phyloP scores from a whole-genome alignment of 768 basidiomycete genomes.

The Baorangia bicolor region DNA sequence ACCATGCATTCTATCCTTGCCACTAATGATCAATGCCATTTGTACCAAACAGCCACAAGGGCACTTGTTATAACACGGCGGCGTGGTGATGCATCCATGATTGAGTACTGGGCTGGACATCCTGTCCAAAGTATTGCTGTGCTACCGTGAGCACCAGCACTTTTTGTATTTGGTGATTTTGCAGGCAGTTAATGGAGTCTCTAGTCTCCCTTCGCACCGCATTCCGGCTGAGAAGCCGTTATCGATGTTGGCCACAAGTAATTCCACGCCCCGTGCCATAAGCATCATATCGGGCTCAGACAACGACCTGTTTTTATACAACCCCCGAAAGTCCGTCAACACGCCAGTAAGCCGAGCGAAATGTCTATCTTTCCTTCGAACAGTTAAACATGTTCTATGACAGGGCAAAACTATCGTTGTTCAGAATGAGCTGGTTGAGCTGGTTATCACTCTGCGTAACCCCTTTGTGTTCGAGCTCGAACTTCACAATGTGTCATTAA shows the following conservation, averaged over 20 bases:
- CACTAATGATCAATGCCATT: constrained; percentile 74
- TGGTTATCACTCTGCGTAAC: constrained; percentile 84
- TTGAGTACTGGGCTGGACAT: constrained; percentile 87
- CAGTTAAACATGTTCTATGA: neutral
- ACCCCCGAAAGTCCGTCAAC: constrained; percentile 67
- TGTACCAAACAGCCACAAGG: constrained; percentile 69
- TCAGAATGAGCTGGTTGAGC: constrained; percentile 80
- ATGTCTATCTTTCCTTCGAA: neutral
- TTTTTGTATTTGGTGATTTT: neutral
- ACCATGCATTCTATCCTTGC: constrained; percentile 66
- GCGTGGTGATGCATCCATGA: constrained; percentile 65
- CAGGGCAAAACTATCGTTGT: constrained; percentile 68
- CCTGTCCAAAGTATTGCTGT: constrained; percentile 80
- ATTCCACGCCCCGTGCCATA: constrained; percentile 38
- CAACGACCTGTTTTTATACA: constrained; percentile 87
- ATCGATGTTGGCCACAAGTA: constrained; percentile 47
- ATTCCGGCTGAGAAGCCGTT: constrained; percentile 71
- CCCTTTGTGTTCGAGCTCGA: constrained; percentile 93
- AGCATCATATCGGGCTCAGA: constrained; percentile 55
- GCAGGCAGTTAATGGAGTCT: constrained; percentile 5
- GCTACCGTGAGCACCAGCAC: constrained; percentile 58
- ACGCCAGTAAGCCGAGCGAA: constrained; percentile 48
- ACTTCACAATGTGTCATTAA: constrained; percentile 74
- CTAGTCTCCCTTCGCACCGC: constrained; percentile 69
- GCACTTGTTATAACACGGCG: constrained; percentile 74